A percentile compares a stretch with the other conserved stretches of the same genome.
These are phyloP conservation scores for Aspergillus latus DNA, from an alignment of 2,329 filamentous ascomycete species.

Conservation along the genomic window DNA sequence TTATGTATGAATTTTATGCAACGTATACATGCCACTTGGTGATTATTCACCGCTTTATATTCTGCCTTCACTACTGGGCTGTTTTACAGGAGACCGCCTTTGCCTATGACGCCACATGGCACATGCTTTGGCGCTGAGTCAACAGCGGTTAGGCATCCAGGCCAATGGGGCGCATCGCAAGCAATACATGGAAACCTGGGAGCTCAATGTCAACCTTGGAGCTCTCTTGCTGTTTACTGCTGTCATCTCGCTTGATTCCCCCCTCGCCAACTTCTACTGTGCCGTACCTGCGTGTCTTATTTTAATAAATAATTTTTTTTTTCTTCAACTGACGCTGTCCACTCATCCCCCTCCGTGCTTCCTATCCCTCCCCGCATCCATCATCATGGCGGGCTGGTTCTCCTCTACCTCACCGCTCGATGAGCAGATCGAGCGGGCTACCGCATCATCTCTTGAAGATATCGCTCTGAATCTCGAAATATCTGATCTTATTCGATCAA, in stretches of 20 bases:
- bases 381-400: constrained; percentile 91
- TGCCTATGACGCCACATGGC: constrained; percentile 35
- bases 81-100: constrained; percentile 32
- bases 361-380: constrained; percentile 32
- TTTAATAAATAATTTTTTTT: neutral
- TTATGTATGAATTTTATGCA: constrained; percentile 7
- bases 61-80: neutral
- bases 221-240: constrained; percentile 12
- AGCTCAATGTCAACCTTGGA: constrained; percentile 13
- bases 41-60: neutral
- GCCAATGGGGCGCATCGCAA: constrained; percentile 8
- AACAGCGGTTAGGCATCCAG: constrained; percentile 11
- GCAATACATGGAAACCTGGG: neutral
- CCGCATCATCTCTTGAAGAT: constrained; percentile 91
- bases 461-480: constrained; percentile 98
- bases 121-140: constrained; percentile 14
- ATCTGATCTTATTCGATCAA: constrained; percentile 94
- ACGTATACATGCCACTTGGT: neutral
- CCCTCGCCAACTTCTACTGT: neutral
- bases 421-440: constrained; percentile 95
- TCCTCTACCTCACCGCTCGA: constrained; percentile 89
- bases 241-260: neutral
- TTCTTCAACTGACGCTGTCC: neutral
- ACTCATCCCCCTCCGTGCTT: neutral
- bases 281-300: neutral